Evolutionary conservation across 805 yeast genomes (phyloP), one percentile per base, ranked within the genome.

Genomic region (Wickerhamiella azymoides): DNA sequence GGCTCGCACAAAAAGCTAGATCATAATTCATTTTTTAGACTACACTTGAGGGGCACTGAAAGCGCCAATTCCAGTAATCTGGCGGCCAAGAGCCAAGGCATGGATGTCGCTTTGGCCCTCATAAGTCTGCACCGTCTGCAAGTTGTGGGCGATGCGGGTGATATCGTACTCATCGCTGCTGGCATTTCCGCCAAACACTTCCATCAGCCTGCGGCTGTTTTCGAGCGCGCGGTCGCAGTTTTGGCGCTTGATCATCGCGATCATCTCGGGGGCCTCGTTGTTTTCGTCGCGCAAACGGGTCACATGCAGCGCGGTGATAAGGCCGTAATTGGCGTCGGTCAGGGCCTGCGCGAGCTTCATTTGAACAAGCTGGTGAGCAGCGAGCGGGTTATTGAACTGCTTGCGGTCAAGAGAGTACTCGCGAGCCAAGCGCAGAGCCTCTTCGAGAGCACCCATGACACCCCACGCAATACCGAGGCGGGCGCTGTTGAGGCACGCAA

Each of bases 61-160:
- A 5, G 66, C 67, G 36, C 54, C 55, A 37, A 56, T 56, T 1
- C 71, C 71, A 5, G 71, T 67, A 25, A 66, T 65, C 16, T 66
- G 69, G 28, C 71, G 51, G 18, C 71, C 71, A 10, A 67, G 54
- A 33, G 64, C 66, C 36, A 65, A 52, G 36, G 64, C 68, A 49
- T 67, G 71, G 47, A 67, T 67, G 45, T 67, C 71, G 47, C 68
- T 62, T 50, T 67, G 71, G 25, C 71, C 71, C 54, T 66, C 71
- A 47, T 64, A 67, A n/a, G 71, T 67, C 54, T 67, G 71, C 21
- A 65, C 69, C 6, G 67, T 70, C 55, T 61, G 67, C 42, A 67
- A 54, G 50, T 67, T 67, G 39, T 63, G 66, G 19, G 68, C 67
- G 43, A 67, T 64, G 43, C 71, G 54, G 24, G 66, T 67, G 47